Conservation (phyloP, 2,329 filamentous ascomycete genomes). For the Penicillium sp. region DNA sequence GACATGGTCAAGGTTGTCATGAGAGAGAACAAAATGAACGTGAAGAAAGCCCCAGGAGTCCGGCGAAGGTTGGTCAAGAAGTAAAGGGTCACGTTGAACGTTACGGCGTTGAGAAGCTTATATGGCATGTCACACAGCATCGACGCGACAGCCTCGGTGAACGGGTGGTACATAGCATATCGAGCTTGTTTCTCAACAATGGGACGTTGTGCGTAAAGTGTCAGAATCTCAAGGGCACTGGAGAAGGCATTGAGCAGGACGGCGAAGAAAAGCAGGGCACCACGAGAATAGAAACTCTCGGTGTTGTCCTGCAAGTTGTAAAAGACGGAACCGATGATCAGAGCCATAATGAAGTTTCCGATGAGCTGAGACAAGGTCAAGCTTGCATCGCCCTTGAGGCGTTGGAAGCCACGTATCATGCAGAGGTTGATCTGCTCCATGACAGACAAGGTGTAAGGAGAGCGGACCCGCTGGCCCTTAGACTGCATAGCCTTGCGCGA, state of each 20-base stretch:
- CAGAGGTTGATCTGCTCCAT: slow-evolving; percentile 74
- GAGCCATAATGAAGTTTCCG: slow-evolving; percentile 71
- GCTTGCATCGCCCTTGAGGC: slow-evolving; percentile 73
- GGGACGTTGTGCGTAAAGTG: slow-evolving; percentile 22
- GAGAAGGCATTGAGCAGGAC: slow-evolving; percentile 83
- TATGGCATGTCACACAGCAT: slow-evolving; percentile 60
- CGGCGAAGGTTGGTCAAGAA: slow-evolving; percentile 82
- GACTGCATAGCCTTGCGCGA: slow-evolving; percentile 46
- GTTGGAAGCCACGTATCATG: slow-evolving; percentile 74
- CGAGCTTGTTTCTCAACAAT: slow-evolving; percentile 27
- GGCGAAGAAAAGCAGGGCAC: slow-evolving; percentile 81
- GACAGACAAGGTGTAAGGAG: slow-evolving; percentile 80
- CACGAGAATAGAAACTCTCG: slow-evolving; percentile 72
- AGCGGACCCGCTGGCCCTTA: slow-evolving; percentile 58
- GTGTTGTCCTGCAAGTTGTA: slow-evolving; percentile 69
- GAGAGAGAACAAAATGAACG: slow-evolving; percentile 77
- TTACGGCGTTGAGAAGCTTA: slow-evolving; percentile 69
- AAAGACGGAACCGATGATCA: slow-evolving; percentile 79
- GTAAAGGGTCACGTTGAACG: slow-evolving; percentile 78
- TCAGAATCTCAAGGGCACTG: slow-evolving; percentile 63
- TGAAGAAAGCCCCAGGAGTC: slow-evolving; percentile 75
- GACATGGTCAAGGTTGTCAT: slow-evolving; percentile 73
- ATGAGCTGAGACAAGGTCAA: slow-evolving; percentile 64
- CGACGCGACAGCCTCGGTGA: slow-evolving; percentile 14
- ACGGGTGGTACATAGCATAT: slow-evolving; percentile 29